These are phyloP conservation scores for Penicillium sp. DNA, from an alignment of 2,329 filamentous ascomycete species.

Conservation along the genomic window DNA sequence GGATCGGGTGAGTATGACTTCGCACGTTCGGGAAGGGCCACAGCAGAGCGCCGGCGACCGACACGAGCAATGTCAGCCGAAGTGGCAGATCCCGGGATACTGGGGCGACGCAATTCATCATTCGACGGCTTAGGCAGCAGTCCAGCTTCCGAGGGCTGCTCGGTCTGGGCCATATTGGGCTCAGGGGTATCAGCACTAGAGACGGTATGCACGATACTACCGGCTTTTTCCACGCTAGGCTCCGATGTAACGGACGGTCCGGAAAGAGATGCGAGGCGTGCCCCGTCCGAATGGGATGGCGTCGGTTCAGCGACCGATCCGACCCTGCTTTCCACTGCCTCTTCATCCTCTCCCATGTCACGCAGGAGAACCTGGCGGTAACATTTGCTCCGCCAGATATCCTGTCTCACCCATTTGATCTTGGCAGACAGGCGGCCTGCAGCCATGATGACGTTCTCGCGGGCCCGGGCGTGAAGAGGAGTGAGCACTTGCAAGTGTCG, in stretches of 20 bases:
- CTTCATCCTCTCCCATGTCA: constrained; percentile 70
- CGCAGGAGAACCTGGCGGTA: constrained; percentile 78
- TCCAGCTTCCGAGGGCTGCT: constrained; percentile 12
- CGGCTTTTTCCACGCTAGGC: constrained; percentile 16
- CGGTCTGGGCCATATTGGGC: constrained; percentile 9
- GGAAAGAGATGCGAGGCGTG: constrained; percentile 14
- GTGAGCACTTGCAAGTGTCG: constrained; percentile 81
- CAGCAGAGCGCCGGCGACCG: constrained; percentile 24
- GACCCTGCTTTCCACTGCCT: constrained; percentile 10
- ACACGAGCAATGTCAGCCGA: constrained; percentile 25
- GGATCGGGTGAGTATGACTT: constrained; percentile 21
- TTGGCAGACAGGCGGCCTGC: constrained; percentile 78
- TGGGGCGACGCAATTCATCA: constrained; percentile 26
- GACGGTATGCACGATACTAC: constrained; percentile 20
- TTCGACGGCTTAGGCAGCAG: constrained; percentile 19
- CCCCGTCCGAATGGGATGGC: constrained; percentile 6
- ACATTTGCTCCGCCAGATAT: constrained; percentile 85
- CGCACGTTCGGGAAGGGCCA: constrained; percentile 23
- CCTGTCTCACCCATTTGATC: constrained; percentile 85
- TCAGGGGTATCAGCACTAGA: constrained; percentile 20
- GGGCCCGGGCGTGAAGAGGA: constrained; percentile 80
- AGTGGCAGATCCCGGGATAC: constrained; percentile 25
- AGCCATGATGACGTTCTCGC: constrained; percentile 75
- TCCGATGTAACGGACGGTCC: constrained; percentile 17
- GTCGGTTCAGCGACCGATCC: constrained; percentile 26